A percentile compares a stretch with the other conserved stretches of the same genome.
Conservation (phyloP, 768 basidiomycete species). For the Russula compacta region DNA sequence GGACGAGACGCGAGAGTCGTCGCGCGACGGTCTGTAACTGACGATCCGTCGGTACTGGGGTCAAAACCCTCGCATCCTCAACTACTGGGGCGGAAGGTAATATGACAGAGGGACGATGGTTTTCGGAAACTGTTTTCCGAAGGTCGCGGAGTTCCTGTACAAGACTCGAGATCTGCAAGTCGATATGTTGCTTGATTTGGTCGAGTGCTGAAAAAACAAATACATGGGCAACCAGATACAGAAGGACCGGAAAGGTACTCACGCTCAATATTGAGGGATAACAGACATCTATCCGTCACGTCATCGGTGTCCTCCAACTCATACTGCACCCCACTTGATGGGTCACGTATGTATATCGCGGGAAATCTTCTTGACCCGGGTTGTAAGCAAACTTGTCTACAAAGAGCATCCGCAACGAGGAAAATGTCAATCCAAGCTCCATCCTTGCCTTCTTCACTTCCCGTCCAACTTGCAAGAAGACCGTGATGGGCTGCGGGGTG, state of each 20-base stretch:
- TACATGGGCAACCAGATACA: not conserved
- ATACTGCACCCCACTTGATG: constrained; percentile 86
- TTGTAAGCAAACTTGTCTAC: constrained; percentile 93
- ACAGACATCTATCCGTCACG: constrained; percentile 75
- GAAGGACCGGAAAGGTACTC: constrained; percentile 30
- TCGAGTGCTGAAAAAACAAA: constrained; percentile 61
- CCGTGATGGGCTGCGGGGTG: constrained; percentile 35
- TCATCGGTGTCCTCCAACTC: constrained; percentile 94
- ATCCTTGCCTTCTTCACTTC: constrained; percentile 83
- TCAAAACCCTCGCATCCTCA: constrained; percentile 51
- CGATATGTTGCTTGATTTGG: constrained; percentile 98
- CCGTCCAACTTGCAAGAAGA: constrained; percentile 83
- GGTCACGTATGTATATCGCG: constrained; percentile 91
- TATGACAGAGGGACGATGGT: constrained; percentile 43
- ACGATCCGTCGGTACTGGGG: constrained; percentile 58
- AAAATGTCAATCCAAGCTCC: constrained; percentile 60
- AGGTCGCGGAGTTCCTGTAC: constrained; percentile 89
- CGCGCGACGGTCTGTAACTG: constrained; percentile 69
- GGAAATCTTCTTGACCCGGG: constrained; percentile 88
- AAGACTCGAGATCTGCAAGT: constrained; percentile 75
- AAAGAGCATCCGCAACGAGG: constrained; percentile 76
- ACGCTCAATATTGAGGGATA: constrained; percentile 97
- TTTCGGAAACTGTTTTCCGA: constrained; percentile 49
- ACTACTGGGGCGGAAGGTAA: constrained; percentile 38
- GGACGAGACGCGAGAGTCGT: constrained; percentile 63